phyloP scores from a whole-genome alignment of 208 protist species.

The Leptomonas seymouri region DNA sequence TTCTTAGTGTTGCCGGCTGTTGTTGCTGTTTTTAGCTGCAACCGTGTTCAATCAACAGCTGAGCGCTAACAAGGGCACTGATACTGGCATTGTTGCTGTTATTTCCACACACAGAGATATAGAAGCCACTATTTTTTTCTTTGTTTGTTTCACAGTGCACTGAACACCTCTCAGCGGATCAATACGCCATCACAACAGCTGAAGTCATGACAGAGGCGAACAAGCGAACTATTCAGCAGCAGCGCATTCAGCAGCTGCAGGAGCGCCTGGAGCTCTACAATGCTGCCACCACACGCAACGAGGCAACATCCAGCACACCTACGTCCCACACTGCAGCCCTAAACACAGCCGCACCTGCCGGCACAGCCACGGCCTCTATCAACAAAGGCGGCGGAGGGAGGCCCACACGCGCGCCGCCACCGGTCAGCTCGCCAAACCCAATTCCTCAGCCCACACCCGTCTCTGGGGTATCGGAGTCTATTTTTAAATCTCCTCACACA shows the following conservation, averaged over 20 bases:
- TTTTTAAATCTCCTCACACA: slow-evolving; percentile 1
- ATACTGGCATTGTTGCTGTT: no score
- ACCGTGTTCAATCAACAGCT: not conserved
- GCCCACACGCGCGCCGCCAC: slow-evolving; percentile 22
- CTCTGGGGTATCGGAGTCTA: slow-evolving; percentile 2
- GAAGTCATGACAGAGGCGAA: slow-evolving; percentile 15
- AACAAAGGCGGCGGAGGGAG: slow-evolving; percentile 9
- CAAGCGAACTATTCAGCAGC: slow-evolving; percentile 30
- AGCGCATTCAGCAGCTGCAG: slow-evolving; percentile 77
- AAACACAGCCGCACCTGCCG: no score
- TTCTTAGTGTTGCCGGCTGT: slow-evolving; percentile 8
- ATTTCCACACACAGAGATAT: not conserved
- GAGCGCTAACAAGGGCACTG: no score
- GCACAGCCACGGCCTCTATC: not conserved
- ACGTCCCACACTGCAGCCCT: not conserved
- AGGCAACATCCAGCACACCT: not conserved
- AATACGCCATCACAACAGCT: not conserved
- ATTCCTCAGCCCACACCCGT: not conserved
- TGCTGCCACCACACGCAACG: slow-evolving; percentile 32
- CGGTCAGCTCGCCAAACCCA: slow-evolving; percentile 12
- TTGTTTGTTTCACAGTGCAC: no score
- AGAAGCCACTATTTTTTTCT: no score
- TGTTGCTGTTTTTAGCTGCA: not conserved
- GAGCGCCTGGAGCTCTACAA: slow-evolving; percentile 84
- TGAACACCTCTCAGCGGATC: not conserved